Base-by-base conservation (phyloP, 768 basidiomycete genomes). In the Pulveroboletus frians region DNA sequence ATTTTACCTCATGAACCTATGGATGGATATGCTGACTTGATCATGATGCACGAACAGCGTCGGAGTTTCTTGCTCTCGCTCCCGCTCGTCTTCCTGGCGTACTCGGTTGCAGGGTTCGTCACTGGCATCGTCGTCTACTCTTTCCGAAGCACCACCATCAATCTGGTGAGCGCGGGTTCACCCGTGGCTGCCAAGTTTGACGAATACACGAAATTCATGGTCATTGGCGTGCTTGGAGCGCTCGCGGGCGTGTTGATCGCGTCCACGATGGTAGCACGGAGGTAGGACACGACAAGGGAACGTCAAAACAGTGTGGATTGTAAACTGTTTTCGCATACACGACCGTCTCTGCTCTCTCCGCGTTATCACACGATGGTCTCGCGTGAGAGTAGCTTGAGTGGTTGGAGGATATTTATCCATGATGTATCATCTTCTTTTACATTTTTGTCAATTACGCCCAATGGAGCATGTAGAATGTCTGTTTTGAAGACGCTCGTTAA, bases 71-170 rank as follows among this genome's bases (percentile, higher is more conserved):
- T 85, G 32, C 71, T 86, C 51, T 85, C 88, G 1, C 75, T 89
- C 11, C 88, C 88, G 1, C 69, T 87, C 18, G 85, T 88, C 23
- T 82, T 88, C 54, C 69, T 89, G 30, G 77, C 80, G 0, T 90
- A 88, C 63, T 78, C 84, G 2, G 74, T 88, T 52, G 73, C 81
- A 2, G 83, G 78, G 1, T 85, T 90, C 68, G 67, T 88, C 32
- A 73, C 78, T 0, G 86, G 77, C 0, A 73, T 88, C 23, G 75
- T 80, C 0, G 51, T 88, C 21, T 88, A 87, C 62, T 79, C 83
- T 0, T 80, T 85, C 65, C 70, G 79, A 5, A 84, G 78, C 1
- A 62, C 70, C 3, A 71, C 73, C 0, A 40, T 73, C 17, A 69
- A 73, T n/a, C 63, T 70, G 32, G 69, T 71, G 17, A 57, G 63